Evolutionary conservation across 805 yeast species (phyloP).

Genomic region (Nakazawaea ernobii): DNA sequence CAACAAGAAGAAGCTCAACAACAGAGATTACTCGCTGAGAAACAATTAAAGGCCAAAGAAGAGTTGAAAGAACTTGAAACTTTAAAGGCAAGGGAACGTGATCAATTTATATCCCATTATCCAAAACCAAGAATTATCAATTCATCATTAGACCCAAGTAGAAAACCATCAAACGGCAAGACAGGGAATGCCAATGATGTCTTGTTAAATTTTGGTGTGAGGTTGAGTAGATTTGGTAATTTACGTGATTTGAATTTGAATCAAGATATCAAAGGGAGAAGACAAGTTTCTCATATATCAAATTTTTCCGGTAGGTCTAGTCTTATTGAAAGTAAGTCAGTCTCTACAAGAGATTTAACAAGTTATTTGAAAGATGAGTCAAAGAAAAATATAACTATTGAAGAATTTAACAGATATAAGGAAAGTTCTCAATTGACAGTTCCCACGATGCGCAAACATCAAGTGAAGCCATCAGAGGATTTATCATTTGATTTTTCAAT

Average conservation of each 20-base stretch:
- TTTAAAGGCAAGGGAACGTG: neutral
- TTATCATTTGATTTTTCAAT: slow-evolving; percentile 9
- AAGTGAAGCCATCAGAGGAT: slow-evolving; percentile 5
- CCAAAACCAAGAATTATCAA: neutral
- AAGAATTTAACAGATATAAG: slow-evolving; percentile 5
- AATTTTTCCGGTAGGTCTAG: neutral
- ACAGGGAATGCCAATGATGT: slow-evolving; percentile 18
- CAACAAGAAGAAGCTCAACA: slow-evolving; percentile 1
- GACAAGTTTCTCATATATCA: neutral
- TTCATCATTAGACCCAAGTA: slow-evolving; percentile 20
- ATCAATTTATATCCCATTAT: neutral
- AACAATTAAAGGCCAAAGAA: slow-evolving; percentile 1
- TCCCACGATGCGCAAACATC: neutral
- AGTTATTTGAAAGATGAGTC: slow-evolving; percentile 2
- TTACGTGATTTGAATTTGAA: neutral
- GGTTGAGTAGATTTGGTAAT: slow-evolving; percentile 20
- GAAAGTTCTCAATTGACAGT: neutral
- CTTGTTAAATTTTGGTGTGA: slow-evolving; percentile 23
- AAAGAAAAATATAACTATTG: slow-evolving; percentile 4
- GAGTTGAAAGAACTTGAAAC: slow-evolving; percentile 1
- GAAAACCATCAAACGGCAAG: slow-evolving; percentile 1
- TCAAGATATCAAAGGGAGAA: neutral
- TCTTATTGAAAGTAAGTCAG: slow-evolving; percentile 1
- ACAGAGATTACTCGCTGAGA: neutral
- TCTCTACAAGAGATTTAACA: slow-evolving; percentile 8